phyloP scores from a whole-genome alignment of 1,284 basidiomycete species.

The Cerioporus squamosus region DNA sequence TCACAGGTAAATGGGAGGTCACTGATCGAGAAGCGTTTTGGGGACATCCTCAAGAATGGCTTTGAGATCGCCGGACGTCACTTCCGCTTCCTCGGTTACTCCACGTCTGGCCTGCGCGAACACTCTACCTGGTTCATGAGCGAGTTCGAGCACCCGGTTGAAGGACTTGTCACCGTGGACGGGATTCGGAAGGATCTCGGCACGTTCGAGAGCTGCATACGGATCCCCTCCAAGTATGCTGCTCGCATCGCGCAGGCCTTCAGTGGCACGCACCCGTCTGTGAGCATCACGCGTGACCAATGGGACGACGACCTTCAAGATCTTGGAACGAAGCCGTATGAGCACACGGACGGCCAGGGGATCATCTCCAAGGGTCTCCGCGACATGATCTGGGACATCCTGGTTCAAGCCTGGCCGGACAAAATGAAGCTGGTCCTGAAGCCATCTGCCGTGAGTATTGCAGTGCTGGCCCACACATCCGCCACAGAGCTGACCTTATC shows the following conservation, averaged over 20 bases:
- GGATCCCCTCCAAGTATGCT: constrained; percentile 75
- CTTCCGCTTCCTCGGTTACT: constrained; percentile 80
- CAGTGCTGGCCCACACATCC: too few relatives aligned
- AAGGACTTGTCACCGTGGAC: constrained; percentile 52
- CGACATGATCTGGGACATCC: constrained; percentile 56
- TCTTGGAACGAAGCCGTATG: constrained; percentile 47
- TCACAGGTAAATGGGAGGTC: constrained; percentile 51
- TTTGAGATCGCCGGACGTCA: constrained; percentile 67
- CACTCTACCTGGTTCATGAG: constrained; percentile 78
- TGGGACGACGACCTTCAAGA: constrained; percentile 62
- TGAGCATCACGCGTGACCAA: constrained; percentile 53
- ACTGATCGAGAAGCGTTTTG: constrained; percentile 65
- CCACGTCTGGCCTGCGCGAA: constrained; percentile 67
- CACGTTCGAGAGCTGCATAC: constrained; percentile 61
- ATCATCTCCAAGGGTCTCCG: constrained; percentile 68
- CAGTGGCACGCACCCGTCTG: constrained; percentile 76
- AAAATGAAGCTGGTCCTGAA: constrained; percentile 36
- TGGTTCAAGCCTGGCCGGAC: constrained; percentile 48
- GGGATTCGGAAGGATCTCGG: constrained; percentile 65
- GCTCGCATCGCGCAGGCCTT: constrained; percentile 84
- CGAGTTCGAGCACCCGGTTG: constrained; percentile 54
- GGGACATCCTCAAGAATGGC: constrained; percentile 61
- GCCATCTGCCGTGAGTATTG: constrained; percentile 56
- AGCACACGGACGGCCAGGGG: constrained; percentile 78
- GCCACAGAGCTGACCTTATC: too few relatives aligned